Conservation (phyloP, 768 basidiomycete species). For the Tylopilus felleus region DNA sequence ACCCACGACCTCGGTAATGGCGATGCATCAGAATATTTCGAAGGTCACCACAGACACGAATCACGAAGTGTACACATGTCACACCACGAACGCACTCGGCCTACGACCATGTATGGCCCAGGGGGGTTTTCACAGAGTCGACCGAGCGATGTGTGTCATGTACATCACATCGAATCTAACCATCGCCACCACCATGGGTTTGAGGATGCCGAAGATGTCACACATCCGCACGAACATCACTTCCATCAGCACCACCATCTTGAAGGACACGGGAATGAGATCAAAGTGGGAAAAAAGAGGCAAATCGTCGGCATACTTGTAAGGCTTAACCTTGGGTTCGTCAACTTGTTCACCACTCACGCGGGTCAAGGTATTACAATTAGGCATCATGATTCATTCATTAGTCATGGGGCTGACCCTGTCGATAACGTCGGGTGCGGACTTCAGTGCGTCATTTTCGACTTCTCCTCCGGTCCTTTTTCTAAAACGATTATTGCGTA, state of each 20-base stretch:
- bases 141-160: not conserved
- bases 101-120: conserved; percentile 22
- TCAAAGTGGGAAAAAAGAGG: conserved; percentile 48
- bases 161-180: not conserved
- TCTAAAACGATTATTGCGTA: conserved; percentile 23
- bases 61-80: conserved; percentile 20
- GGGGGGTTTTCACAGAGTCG: conserved; percentile 1
- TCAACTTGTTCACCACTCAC: not conserved
- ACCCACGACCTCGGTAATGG: not conserved
- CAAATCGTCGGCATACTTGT: conserved; percentile 77
- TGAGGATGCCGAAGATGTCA: not conserved
- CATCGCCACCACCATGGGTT: conserved; percentile 12
- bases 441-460: conserved; percentile 55
- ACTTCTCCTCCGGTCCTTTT: not conserved
- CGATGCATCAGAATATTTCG: conserved; percentile 21
- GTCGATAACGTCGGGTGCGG: conserved; percentile 61
- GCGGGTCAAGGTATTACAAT: conserved; percentile 61
- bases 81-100: conserved; percentile 30
- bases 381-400: conserved; percentile 84
- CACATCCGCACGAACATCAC: not conserved
- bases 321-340: not conserved
- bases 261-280: conserved; percentile 17
- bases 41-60: conserved; percentile 38
- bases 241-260: not conserved
- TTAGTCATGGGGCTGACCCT: conserved; percentile 78